Conservation (phyloP, 164 flowering plant species). For the Pachysandra terminalis region DNA sequence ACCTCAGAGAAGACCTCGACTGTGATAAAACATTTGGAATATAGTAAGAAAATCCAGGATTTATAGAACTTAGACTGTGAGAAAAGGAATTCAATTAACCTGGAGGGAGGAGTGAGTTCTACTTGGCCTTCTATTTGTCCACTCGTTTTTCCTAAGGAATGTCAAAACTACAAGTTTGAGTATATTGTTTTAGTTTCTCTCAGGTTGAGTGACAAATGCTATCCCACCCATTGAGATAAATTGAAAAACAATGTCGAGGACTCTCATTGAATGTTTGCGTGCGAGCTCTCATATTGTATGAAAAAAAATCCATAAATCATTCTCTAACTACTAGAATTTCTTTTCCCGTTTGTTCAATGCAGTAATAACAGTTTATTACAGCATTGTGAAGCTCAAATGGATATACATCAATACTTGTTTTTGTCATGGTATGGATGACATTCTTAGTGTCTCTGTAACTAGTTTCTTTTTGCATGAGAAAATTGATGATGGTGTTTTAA, state of each 20-base stretch:
- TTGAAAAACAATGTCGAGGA: background rate
- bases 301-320: no score
- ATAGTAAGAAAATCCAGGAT: background rate
- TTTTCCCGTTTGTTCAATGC: background rate
- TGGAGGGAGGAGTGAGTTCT: background rate
- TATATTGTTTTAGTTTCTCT: background rate
- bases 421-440: background rate
- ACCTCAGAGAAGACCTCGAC: background rate
- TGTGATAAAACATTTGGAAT: background rate
- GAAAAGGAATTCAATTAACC: background rate
- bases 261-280: background rate
- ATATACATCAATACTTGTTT: background rate
- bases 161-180: background rate
- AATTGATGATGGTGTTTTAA: background rate
- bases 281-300: no score
- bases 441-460: background rate
- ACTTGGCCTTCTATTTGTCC: background rate
- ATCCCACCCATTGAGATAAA: background rate
- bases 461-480: background rate
- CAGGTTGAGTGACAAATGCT: no score
- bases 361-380: no score
- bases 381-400: background rate
- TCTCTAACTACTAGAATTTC: no score
- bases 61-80: background rate
- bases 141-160: no score